Evolutionary conservation across 2,329 filamentous ascomycete genomes (phyloP), one percentile per base, ranked within the genome.

Genomic region (Fusarium sp.): DNA sequence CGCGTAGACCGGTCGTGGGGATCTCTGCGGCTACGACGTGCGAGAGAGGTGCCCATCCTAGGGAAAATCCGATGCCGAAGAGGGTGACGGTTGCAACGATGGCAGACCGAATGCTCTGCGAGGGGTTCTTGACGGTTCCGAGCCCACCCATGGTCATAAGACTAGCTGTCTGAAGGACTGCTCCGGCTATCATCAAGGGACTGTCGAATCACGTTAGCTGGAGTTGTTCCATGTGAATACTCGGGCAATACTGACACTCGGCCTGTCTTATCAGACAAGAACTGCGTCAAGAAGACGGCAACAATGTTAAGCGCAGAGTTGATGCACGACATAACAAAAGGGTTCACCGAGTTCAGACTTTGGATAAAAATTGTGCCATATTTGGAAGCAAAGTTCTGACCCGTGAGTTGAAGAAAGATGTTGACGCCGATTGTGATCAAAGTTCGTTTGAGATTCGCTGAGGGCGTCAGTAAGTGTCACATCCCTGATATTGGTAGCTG

Each of bases 101-200:
- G 15, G 74, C 78, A 14, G 71, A 67, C 24, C 77, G 79, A 42
- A 73, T 61, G 42, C 44, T 28, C 15, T 68, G 56, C 2, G 69
- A 72, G 3, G 75, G 61, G 14, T 71, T 59, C 15, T 48, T 45
- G 2, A 69, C 39, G 20, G 78, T 78, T 20, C 82, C 82, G 15
- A 83, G 72, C 5, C 78, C 81, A 30, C 80, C 82, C 81, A 84
- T 83, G 12, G 79, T 78, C 24, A 83, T 74, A 5, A 82, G 72
- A 9, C 74, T 73, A 10, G 65, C 65, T 3, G 75, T 71, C 51
- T 82, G 81, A 18, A 82, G 44, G 16, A 65, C 48, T 1, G 76
- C 75, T 6, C 80, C 78, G 18, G 77, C 61, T 15, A 81, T 62
- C 14, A 81, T 71, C 54, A 78, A 47, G 15, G 69, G 63, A 12